These are phyloP conservation scores for Brasilioporus rufonigricans DNA, from an alignment of 768 basidiomycete species.

Conservation along the genomic window DNA sequence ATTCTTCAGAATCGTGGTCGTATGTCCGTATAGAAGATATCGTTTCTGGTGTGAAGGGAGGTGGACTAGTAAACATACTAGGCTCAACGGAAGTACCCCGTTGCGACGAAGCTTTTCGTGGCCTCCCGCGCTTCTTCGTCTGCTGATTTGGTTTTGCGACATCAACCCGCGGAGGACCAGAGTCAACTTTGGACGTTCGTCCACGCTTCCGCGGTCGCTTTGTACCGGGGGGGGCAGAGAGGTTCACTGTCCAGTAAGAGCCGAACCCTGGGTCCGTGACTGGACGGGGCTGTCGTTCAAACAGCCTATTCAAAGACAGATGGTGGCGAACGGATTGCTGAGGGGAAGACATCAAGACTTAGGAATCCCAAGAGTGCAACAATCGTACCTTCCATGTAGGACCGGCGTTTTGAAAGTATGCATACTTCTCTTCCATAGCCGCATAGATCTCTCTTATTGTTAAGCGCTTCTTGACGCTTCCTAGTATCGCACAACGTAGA, in stretches of 20 bases:
- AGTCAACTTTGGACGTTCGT: constrained; percentile 48
- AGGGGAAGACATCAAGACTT: constrained; percentile 7
- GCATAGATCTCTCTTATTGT: constrained; percentile 86
- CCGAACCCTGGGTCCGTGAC: constrained; percentile 85
- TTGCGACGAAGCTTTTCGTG: constrained; percentile 30
- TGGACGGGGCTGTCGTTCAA: constrained; percentile 78
- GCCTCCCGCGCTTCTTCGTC: constrained; percentile 44
- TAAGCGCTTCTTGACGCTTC: constrained; percentile 68
- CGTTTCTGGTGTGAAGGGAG: constrained; percentile 21
- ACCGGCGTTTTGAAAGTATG: constrained; percentile 77
- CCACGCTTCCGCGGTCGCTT: constrained; percentile 84
- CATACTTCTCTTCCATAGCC: constrained; percentile 83
- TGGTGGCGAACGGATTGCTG: constrained; percentile 90
- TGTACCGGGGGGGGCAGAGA: constrained; percentile 79
- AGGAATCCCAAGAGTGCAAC: neutral
- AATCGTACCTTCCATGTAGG: constrained; percentile 76
- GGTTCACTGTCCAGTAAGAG: constrained; percentile 89
- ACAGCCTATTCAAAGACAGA: constrained; percentile 76
- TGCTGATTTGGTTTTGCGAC: constrained; percentile 14
- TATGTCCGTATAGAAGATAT: constrained; percentile 27
- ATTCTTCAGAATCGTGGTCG: constrained; percentile 36
- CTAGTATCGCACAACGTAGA: constrained; percentile 79
- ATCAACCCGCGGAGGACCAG: constrained; percentile 15
- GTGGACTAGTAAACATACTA: constrained; percentile 11
- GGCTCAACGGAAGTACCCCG: constrained; percentile 17